A percentile compares a stretch with the other conserved stretches of the same genome.
Evolutionary conservation across 2,329 filamentous ascomycete genomes (phyloP).

Genomic region (Proliferodiscus dingleyae): DNA sequence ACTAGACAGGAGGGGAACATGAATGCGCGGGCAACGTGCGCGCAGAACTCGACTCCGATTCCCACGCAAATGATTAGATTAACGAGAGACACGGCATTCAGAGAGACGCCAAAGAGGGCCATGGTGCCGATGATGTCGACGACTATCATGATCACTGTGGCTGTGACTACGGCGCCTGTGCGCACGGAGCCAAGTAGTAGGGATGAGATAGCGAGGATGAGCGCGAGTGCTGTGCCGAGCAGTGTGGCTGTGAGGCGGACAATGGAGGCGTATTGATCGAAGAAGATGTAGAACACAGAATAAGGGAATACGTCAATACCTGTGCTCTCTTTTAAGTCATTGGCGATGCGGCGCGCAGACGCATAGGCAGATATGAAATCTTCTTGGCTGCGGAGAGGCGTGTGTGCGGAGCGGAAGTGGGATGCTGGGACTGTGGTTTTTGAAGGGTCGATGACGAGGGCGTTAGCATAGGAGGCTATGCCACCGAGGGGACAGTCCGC

Average conservation of each 20-base stretch:
- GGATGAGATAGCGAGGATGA: slow-evolving; percentile 78
- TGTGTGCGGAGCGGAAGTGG: slow-evolving; percentile 89
- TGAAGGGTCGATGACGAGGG: slow-evolving; percentile 71
- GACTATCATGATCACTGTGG: slow-evolving; percentile 89
- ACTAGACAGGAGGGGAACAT: slow-evolving; percentile 83
- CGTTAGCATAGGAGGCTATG: slow-evolving; percentile 78
- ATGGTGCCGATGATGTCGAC: slow-evolving; percentile 93
- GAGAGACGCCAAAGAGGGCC: slow-evolving; percentile 79
- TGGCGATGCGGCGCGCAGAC: slow-evolving; percentile 80
- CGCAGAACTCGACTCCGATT: slow-evolving; percentile 95
- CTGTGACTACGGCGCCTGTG: slow-evolving; percentile 76
- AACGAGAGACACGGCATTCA: slow-evolving; percentile 93
- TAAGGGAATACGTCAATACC: slow-evolving; percentile 89
- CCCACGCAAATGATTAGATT: slow-evolving; percentile 97
- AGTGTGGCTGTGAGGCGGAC: slow-evolving; percentile 73
- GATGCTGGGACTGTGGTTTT: slow-evolving; percentile 68
- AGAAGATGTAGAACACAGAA: slow-evolving; percentile 98
- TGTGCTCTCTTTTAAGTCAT: slow-evolving; percentile 66
- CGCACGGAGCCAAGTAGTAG: slow-evolving; percentile 76
- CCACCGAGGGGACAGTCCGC: slow-evolving; percentile 85
- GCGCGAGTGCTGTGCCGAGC: slow-evolving; percentile 74
- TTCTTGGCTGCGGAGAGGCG: slow-evolving; percentile 76
- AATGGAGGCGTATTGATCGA: slow-evolving; percentile 91
- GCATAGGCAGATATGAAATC: slow-evolving; percentile 93
- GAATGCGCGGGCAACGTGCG: slow-evolving; percentile 92